Evolutionary conservation across 495 filamentous ascomycete genomes (phyloP).

Genomic region (Cercophora scortea): DNA sequence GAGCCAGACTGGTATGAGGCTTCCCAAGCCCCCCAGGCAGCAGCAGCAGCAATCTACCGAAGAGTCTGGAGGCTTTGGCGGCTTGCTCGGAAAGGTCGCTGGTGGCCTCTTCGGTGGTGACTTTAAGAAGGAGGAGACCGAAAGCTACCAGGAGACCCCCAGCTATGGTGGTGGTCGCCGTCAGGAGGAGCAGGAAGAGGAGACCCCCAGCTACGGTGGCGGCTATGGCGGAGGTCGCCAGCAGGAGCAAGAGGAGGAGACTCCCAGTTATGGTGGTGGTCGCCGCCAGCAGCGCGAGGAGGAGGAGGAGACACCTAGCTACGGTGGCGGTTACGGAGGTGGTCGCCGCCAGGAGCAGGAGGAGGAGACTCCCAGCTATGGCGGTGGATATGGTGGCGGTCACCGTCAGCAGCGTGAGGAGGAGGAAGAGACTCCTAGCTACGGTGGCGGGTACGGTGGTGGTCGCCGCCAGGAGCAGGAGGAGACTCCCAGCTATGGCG

Average conservation of each 20-base stretch:
- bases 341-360: not conserved
- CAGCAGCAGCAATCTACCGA: not conserved
- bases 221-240: slow-evolving; percentile 4
- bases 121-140: slow-evolving; percentile 33
- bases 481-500: not conserved
- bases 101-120: slow-evolving; percentile 38
- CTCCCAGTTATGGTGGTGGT: not conserved
- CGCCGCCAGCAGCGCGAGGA: not conserved
- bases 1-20: slow-evolving; percentile 20
- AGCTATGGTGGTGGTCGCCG: slow-evolving; percentile 36
- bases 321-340: not conserved
- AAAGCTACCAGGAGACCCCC: slow-evolving; percentile 31
- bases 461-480: slow-evolving; percentile 14
- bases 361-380: not conserved
- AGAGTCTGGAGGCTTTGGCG: slow-evolving; percentile 30
- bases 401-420: slow-evolving; percentile 3
- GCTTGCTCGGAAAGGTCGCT: slow-evolving; percentile 33
- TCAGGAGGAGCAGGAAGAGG: slow-evolving; percentile 23
- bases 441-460: slow-evolving; percentile 5
- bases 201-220: slow-evolving; percentile 11
- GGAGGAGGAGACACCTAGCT: not conserved
- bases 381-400: not conserved
- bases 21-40: slow-evolving; percentile 13
- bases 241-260: slow-evolving; percentile 12
- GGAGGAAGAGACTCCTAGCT: not conserved